phyloP scores from a whole-genome alignment of 108 stramenopile genomes.

The Aurantiochytrium sp. region DNA sequence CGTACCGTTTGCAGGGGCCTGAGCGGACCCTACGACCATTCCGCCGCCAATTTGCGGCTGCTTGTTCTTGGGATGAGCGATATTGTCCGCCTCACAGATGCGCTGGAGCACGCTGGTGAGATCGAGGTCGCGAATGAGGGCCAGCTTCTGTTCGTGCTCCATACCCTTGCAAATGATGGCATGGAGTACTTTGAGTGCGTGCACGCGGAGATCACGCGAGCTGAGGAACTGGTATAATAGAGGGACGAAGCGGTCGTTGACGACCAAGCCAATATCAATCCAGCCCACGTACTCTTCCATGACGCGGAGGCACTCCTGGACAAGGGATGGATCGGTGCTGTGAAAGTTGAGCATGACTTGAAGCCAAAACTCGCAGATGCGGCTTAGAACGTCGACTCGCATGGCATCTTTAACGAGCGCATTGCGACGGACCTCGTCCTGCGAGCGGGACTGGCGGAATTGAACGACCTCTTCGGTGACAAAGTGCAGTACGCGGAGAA shows the following conservation, averaged over 20 bases:
- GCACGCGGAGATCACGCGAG: background rate
- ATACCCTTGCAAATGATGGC: background rate
- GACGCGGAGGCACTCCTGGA: background rate
- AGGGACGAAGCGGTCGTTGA: background rate
- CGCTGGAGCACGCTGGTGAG: background rate
- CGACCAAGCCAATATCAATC: background rate
- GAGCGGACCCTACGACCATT: too few relatives aligned
- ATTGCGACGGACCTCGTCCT: background rate
- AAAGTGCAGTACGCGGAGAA: background rate
- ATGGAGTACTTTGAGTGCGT: background rate
- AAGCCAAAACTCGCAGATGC: background rate
- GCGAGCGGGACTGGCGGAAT: background rate
- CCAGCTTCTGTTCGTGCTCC: background rate
- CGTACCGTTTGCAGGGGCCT: too few relatives aligned
- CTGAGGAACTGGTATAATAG: background rate
- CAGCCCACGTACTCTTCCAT: background rate
- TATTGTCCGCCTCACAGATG: background rate
- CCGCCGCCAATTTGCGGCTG: background rate
- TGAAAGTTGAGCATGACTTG: background rate
- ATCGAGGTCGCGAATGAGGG: background rate
- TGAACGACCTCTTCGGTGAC: background rate
- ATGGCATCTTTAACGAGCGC: background rate
- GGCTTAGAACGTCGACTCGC: background rate
- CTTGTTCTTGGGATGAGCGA: background rate
- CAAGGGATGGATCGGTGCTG: background rate